A percentile compares a stretch with the other conserved stretches of the same genome.
Conservation (phyloP, 2,329 filamentous ascomycete species). For the Colletotrichum tropicale region DNA sequence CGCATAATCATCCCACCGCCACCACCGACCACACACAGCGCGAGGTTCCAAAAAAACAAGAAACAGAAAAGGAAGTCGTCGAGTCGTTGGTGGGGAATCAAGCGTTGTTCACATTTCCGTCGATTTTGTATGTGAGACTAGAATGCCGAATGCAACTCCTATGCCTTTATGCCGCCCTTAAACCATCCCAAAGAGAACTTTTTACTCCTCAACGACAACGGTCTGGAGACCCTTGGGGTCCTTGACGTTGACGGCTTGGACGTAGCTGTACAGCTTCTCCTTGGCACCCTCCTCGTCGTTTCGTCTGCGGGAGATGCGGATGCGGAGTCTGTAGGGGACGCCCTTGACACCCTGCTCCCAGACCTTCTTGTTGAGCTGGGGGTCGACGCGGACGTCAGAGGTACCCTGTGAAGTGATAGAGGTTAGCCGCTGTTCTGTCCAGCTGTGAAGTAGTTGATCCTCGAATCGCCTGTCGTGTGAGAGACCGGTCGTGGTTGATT, state of each 20-base stretch:
- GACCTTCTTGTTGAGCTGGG: slow-evolving; percentile 99
- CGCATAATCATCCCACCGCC: slow-evolving; percentile 9
- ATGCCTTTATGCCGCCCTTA: slow-evolving; percentile 46
- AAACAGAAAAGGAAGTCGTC: slow-evolving; percentile 14
- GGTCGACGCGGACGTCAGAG: slow-evolving; percentile 95
- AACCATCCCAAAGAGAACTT: slow-evolving; percentile 44
- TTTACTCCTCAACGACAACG: slow-evolving; percentile 80
- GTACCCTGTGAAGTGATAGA: slow-evolving; percentile 72
- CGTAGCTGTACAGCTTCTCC: slow-evolving; percentile 99
- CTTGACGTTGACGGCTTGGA: slow-evolving; percentile 99
- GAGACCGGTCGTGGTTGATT: neutral
- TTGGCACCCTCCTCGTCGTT: slow-evolving; percentile 99
- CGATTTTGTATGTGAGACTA: slow-evolving; percentile 31
- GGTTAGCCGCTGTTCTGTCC: slow-evolving; percentile 22
- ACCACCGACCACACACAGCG: neutral
- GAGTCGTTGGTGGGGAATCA: slow-evolving; percentile 24
- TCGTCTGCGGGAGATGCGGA: slow-evolving; percentile 99
- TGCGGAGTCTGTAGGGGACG: slow-evolving; percentile 93
- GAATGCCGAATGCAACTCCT: slow-evolving; percentile 51
- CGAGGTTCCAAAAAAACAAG: slow-evolving; percentile 1
- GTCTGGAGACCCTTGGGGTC: slow-evolving; percentile 97
- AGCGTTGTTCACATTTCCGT: slow-evolving; percentile 25
- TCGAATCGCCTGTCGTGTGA: neutral
- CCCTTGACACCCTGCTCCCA: slow-evolving; percentile 99
- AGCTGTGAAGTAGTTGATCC: neutral